Evolutionary conservation across 345 rosid genomes (phyloP), one percentile per base, ranked within the genome.

Genomic region (Hibiscus syriacus): DNA sequence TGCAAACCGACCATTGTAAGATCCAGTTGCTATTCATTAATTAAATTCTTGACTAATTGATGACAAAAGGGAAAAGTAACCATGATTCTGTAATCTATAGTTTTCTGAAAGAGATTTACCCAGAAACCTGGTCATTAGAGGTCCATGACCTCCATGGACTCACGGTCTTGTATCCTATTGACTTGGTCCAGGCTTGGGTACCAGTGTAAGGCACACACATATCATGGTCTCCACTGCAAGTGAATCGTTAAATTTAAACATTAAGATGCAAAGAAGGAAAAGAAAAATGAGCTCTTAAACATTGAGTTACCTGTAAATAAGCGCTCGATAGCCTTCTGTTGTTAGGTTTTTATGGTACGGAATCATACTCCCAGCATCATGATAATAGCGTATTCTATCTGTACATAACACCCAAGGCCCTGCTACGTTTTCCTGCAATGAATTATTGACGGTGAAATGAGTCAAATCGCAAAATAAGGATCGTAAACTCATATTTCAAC

Each of bases 141-240:
- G 29, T 6, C 90, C 87, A 83, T 22, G 80, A 25, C 55, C 85
- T 79, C 89, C 89, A 85, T 62, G 68, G 79, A 46, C 72, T 80
- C 0, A 70, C 23, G 2, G 70, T 69, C 46, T 70, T 76, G 34
- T 80, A 82, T 3, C 85, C 88, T 22, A 86, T 57, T 1, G 86
- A 77, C 46, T 76, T 75, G 6, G 85, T 84, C 88, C 88, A 86
- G 20, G 86, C 90, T 67, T 84, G 66, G 39, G 48, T 70, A 6
- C 90, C 90, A 2, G 85, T 86, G 76, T 34, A 82, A 6, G 90
- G 90, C 39, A 84, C 73, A 45, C 84, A 74, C 85, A 84, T 71
- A 50, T 86, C 90, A 72, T 86, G 90, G 66, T 86, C 84, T 36
- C 82, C 83, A 56, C 86, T 80, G 83, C 63, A 25, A 7, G 8